Evolutionary conservation across 2,329 filamentous ascomycete genomes (phyloP), one percentile per base, ranked within the genome.

Genomic region (Cladosporium colombiae): DNA sequence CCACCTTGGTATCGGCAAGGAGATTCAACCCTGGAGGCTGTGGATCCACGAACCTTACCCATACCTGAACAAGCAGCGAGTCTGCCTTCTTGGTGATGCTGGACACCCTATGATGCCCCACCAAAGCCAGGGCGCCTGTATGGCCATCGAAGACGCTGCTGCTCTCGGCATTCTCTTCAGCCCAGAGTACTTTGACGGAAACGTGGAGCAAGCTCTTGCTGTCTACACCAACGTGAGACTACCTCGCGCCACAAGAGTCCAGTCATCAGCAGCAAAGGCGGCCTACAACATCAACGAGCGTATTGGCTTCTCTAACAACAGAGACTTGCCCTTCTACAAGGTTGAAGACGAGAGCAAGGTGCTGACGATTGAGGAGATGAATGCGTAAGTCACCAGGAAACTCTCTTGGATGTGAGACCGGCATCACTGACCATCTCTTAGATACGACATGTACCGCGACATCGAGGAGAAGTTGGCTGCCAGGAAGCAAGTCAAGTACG

Each of bases 321-420:
- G 82, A 31, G 70, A 82, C 46, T 83, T 78, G 16, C 74, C 82
- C 0, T 83, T 81, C 0, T 90, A 90, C 76, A 86, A 86, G 71
- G 88, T 90, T 0, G 83, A 85, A 68, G 84, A 89, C 61, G 82
- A 87, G 70, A 84, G 80, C 69, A 82, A 85, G 56, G 88, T 88
- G 68, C 72, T 90, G 35, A 90, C 88, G 0, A 89, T 90, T 59
- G 86, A 89, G 68, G 88, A 90, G 74, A 89, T 90, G 87, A 90
- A 90, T 67, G 80, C 81, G 80, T 86, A 78, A 79, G 83, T 81
- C 18, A 83, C 81, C 31, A 55, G 16, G 0, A 1, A 23, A 3
- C 46, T 3, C 10, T 14, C 58, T n/a, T 11, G 6, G 6, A 16
- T 31, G 6, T 11, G n/a, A 40, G 37, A 25, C 21, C 33, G n/a